Conservation (phyloP, 139 green algal genomes). For the Chlorella sp. region DNA sequence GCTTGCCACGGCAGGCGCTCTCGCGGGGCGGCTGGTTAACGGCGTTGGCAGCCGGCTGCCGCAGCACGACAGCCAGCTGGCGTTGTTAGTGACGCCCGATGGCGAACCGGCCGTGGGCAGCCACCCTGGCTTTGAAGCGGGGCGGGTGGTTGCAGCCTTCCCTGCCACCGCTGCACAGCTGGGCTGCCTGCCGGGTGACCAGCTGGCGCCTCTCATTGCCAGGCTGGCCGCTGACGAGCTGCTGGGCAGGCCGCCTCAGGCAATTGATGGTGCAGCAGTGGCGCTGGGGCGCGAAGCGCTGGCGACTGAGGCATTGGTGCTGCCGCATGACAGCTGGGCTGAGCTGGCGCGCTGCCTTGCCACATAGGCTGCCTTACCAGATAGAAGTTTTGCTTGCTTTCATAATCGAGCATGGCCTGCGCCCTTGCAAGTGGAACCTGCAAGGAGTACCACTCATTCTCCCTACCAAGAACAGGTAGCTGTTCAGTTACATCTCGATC, state of each 20-base stretch:
- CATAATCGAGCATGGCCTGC: too few relatives aligned
- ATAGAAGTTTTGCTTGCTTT: too few relatives aligned
- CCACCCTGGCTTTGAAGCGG: background rate
- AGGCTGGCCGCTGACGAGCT: conserved; percentile 5
- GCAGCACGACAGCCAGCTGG: background rate
- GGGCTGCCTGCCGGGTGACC: conserved; percentile 10
- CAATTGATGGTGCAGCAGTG: background rate
- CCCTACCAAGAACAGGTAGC: too few relatives aligned
- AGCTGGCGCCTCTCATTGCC: conserved; percentile 25
- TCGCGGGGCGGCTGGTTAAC: conserved; percentile 3
- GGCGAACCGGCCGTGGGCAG: conserved; percentile 5
- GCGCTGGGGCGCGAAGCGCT: background rate
- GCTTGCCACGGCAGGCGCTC: background rate
- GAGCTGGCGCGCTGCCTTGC: background rate
- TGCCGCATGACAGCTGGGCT: background rate
- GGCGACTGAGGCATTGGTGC: background rate
- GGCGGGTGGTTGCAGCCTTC: conserved; percentile 9
- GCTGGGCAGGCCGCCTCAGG: background rate
- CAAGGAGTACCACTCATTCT: too few relatives aligned
- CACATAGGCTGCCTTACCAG: too few relatives aligned
- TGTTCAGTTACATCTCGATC: too few relatives aligned
- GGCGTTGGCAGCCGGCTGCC: conserved; percentile 6
- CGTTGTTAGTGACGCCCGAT: background rate
- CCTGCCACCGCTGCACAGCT: background rate
- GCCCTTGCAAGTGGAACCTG: too few relatives aligned